Evolutionary conservation across 345 rosid species (phyloP).

Genomic region (Viola odorata): DNA sequence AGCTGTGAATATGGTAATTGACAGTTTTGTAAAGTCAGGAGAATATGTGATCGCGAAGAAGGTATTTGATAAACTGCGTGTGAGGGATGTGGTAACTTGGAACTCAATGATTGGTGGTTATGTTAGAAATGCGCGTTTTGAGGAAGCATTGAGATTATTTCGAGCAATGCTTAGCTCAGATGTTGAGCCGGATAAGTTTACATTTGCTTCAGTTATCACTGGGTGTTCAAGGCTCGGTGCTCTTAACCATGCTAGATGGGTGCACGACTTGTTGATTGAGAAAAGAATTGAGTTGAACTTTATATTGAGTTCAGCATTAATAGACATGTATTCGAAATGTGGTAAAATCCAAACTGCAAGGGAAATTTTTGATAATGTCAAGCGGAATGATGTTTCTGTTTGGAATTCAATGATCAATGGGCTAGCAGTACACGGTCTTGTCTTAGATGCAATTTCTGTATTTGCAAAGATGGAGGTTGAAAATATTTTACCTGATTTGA

Average conservation of each 20-base stretch:
- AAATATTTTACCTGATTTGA: constrained; percentile 52
- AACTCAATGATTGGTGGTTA: constrained; percentile 70
- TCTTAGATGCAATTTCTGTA: constrained; percentile 41
- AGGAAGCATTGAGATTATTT: constrained; percentile 48
- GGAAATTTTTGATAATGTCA: constrained; percentile 44
- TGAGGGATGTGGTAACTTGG: constrained; percentile 63
- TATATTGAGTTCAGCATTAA: constrained; percentile 63
- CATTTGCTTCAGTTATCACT: constrained; percentile 54
- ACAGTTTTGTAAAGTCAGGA: constrained; percentile 41
- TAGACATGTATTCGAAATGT: constrained; percentile 66
- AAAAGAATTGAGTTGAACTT: constrained; percentile 38
- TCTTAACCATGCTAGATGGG: constrained; percentile 49
- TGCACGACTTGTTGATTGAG: constrained; percentile 47
- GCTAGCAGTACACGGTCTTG: constrained; percentile 68
- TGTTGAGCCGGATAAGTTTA: constrained; percentile 58
- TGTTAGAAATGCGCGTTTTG: constrained; percentile 46
- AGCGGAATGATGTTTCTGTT: constrained; percentile 43
- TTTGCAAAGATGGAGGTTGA: constrained; percentile 53
- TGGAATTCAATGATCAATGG: constrained; percentile 87
- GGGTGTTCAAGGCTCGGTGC: constrained; percentile 72
- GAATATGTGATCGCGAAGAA: constrained; percentile 49
- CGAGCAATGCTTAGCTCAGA: constrained; percentile 40
- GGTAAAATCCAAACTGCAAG: constrained; percentile 57
- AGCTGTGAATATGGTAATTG: constrained; percentile 41
- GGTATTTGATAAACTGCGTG: constrained; percentile 42